Percentiles rank a stretch among this genome's conserved stretches.
phyloP scores from a whole-genome alignment of 2,329 filamentous ascomycete genomes.

The Fusarium sp. region DNA sequence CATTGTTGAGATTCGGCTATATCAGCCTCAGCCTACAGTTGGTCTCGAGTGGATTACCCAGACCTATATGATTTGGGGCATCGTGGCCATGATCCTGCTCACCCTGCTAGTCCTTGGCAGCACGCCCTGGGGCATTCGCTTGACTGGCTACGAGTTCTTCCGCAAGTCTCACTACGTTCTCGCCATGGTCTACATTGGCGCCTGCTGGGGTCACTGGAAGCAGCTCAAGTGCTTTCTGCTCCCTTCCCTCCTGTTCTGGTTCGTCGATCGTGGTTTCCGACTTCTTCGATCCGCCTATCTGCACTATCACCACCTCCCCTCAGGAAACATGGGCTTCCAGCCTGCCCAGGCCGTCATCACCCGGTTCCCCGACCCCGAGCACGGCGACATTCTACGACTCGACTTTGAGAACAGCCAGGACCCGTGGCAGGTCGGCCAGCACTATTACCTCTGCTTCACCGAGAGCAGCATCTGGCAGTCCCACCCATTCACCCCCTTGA shows the following conservation, averaged over 20 bases:
- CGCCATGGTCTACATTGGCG: constrained; percentile 81
- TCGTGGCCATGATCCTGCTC: constrained; percentile 77
- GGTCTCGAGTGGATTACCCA: constrained; percentile 72
- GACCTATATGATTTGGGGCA: constrained; percentile 81
- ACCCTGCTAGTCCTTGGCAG: constrained; percentile 74
- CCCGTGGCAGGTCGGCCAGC: constrained; percentile 77
- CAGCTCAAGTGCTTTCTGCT: constrained; percentile 79
- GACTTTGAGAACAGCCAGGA: constrained; percentile 75
- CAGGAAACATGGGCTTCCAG: constrained; percentile 67
- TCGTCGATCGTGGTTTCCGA: constrained; percentile 74
- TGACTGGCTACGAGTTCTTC: constrained; percentile 85
- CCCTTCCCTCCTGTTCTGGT: constrained; percentile 76
- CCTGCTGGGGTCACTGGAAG: constrained; percentile 83
- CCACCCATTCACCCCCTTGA: constrained; percentile 79
- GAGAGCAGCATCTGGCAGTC: constrained; percentile 79
- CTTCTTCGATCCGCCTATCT: constrained; percentile 71
- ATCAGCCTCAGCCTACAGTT: constrained; percentile 78
- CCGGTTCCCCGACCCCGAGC: constrained; percentile 68
- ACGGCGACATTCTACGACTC: constrained; percentile 75
- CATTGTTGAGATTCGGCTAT: constrained; percentile 76
- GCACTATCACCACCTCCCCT: constrained; percentile 69
- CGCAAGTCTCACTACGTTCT: constrained; percentile 81
- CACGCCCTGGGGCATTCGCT: constrained; percentile 69
- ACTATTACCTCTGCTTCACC: constrained; percentile 80
- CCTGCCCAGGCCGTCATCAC: constrained; percentile 62